These are phyloP conservation scores for Wallacemonas sp. DNA, from an alignment of 208 protist species.

Conservation along the genomic window DNA sequence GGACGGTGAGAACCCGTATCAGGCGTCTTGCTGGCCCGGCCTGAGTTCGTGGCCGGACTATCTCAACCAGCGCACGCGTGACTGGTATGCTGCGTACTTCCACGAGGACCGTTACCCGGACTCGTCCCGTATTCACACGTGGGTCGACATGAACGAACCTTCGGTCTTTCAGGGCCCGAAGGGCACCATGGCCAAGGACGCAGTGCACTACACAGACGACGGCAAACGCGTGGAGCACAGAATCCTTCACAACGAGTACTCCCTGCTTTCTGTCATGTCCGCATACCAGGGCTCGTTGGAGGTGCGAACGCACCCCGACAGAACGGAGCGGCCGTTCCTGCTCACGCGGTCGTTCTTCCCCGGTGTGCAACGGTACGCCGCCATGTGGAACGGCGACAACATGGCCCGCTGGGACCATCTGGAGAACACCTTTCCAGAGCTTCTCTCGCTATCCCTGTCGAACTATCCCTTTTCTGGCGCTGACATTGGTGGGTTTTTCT, in stretches of 20 bases:
- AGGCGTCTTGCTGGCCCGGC: slow-evolving; percentile 98
- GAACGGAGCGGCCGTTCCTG: slow-evolving; percentile 94
- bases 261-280: slow-evolving; percentile 88
- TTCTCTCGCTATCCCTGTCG: slow-evolving; percentile 94
- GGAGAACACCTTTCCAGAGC: slow-evolving; percentile 93
- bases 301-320: slow-evolving; percentile 27
- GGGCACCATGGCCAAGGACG: slow-evolving; percentile 94
- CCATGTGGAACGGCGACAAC: slow-evolving; percentile 99
- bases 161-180: slow-evolving; percentile 96
- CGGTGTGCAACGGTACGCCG: slow-evolving; percentile 96
- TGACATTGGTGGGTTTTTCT: slow-evolving; percentile 99
- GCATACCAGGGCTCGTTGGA: slow-evolving; percentile 86
- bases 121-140: slow-evolving; percentile 93
- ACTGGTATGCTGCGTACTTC: slow-evolving; percentile 94
- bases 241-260: slow-evolving; percentile 98
- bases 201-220: slow-evolving; percentile 73
- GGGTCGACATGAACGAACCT: slow-evolving; percentile 99
- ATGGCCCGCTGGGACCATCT: slow-evolving; percentile 95
- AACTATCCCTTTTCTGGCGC: slow-evolving; percentile 96
- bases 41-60: slow-evolving; percentile 94
- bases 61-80: slow-evolving; percentile 84
- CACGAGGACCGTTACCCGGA: slow-evolving; percentile 87
- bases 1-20: slow-evolving; percentile 69
- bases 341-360: slow-evolving; percentile 98
- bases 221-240: slow-evolving; percentile 88